Conservation (phyloP, 768 basidiomycete genomes). For the Lactarius tabidus region DNA sequence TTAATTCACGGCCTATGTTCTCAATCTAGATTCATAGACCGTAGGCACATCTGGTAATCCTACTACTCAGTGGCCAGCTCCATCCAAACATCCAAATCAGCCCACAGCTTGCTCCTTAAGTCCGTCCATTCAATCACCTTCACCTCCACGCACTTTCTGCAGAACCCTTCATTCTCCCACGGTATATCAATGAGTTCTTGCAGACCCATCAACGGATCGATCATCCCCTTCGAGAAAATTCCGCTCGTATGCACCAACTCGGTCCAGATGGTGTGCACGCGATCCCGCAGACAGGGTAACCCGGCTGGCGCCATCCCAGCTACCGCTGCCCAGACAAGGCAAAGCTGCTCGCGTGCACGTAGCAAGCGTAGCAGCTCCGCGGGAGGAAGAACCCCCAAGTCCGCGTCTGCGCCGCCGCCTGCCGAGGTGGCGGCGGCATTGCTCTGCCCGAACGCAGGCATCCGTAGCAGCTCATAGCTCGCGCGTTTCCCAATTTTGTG, state of each 20-base stretch:
- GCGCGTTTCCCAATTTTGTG: constrained; percentile 35
- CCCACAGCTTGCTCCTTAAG: constrained; percentile 22
- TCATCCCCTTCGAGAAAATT: constrained; percentile 32
- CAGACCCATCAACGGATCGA: constrained; percentile 38
- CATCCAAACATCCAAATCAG: constrained; percentile 22
- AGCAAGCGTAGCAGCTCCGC: constrained; percentile 29
- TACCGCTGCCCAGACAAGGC: constrained; percentile 25
- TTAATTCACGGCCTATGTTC: too few relatives aligned
- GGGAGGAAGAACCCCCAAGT: constrained; percentile 9
- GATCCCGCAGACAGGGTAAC: constrained; percentile 17
- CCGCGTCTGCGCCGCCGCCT: not conserved
- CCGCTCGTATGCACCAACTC: constrained; percentile 25
- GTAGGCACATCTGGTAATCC: not conserved
- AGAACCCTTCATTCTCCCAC: constrained; percentile 34
- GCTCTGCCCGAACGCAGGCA: constrained; percentile 31
- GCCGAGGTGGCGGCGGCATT: constrained; percentile 6
- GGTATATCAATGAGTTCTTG: constrained; percentile 32
- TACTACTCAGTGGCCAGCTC: not conserved
- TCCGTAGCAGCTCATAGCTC: constrained; percentile 40
- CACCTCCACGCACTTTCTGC: constrained; percentile 33
- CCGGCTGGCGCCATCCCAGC: constrained; percentile 26
- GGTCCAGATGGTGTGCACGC: constrained; percentile 22
- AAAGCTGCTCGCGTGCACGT: constrained; percentile 27
- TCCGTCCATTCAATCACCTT: constrained; percentile 32
- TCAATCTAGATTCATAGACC: not conserved